These are phyloP conservation scores for Aspergillus brasiliensis DNA, from an alignment of 2,329 filamentous ascomycete genomes.

Conservation along the genomic window DNA sequence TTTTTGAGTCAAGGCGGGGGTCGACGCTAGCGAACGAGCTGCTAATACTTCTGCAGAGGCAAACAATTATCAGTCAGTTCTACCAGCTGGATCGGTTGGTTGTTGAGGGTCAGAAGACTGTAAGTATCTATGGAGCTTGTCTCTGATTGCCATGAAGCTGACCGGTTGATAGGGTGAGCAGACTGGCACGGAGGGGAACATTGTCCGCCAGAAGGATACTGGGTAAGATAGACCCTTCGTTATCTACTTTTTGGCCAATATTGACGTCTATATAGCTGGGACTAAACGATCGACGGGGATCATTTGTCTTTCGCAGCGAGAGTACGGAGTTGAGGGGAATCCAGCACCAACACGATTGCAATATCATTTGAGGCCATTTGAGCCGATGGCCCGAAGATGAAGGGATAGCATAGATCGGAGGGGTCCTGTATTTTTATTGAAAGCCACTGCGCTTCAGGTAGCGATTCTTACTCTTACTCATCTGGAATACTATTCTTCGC, in stretches of 20 bases:
- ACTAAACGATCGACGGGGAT: conserved; percentile 20
- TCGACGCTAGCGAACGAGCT: not conserved
- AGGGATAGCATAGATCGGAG: conserved; percentile 16
- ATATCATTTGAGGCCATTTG: conserved; percentile 1
- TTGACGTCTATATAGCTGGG: conserved; percentile 30
- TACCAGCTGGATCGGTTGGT: conserved; percentile 90
- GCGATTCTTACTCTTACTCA: conserved; percentile 7
- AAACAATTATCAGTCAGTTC: conserved; percentile 93
- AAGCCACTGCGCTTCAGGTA: conserved; percentile 17
- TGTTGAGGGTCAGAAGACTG: conserved; percentile 81
- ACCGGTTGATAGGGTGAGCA: conserved; percentile 43
- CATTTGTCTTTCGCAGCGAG: not conserved
- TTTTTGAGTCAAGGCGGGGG: not conserved
- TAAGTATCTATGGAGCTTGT: conserved; percentile 45
- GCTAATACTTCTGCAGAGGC: conserved; percentile 64
- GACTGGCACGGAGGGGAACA: conserved; percentile 64
- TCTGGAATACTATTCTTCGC: conserved; percentile 12
- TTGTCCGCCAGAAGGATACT: conserved; percentile 75
- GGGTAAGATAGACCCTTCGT: conserved; percentile 55
- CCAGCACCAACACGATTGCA: conserved; percentile 11
- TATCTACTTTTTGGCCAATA: not conserved
- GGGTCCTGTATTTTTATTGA: conserved; percentile 26
- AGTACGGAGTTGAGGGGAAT: conserved; percentile 9
- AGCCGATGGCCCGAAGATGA: conserved; percentile 4
- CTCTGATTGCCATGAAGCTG: not conserved